phyloP scores from a whole-genome alignment of 2,329 filamentous ascomycete genomes.

The Neobulgaria alba region DNA sequence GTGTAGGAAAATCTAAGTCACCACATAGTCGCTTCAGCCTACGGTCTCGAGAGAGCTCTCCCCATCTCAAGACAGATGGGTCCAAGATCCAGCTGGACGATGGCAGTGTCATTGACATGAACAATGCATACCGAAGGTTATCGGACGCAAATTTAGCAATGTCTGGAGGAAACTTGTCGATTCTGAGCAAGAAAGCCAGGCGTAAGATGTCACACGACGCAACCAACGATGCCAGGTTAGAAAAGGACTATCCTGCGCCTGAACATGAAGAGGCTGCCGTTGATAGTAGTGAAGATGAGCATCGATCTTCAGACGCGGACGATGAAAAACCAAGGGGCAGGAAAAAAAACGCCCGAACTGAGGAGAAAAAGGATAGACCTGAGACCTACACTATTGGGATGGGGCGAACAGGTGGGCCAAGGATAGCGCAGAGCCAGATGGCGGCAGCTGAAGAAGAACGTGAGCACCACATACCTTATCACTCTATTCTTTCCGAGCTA shows the following conservation, averaged over 20 bases:
- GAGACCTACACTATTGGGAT: conserved; percentile 28
- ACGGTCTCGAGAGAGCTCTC: conserved; percentile 25
- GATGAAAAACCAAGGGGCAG: conserved; percentile 57
- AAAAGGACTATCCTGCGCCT: conserved; percentile 24
- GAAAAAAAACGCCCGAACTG: conserved; percentile 37
- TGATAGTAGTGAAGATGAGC: conserved; percentile 30
- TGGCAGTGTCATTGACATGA: conserved; percentile 56
- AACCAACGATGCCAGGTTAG: conserved; percentile 12
- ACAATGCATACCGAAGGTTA: conserved; percentile 59
- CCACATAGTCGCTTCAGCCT: conserved; percentile 24
- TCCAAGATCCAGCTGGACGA: conserved; percentile 45
- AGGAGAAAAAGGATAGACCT: conserved; percentile 22
- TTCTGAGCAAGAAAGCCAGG: conserved; percentile 25
- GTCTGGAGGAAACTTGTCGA: conserved; percentile 53
- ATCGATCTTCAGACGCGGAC: conserved; percentile 41
- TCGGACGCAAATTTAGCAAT: conserved; percentile 62
- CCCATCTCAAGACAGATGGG: conserved; percentile 24
- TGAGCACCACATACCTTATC: conserved; percentile 36
- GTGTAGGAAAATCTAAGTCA: conserved; percentile 23
- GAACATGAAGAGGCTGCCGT: conserved; percentile 22
- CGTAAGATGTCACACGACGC: no score
- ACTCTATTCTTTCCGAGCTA: not conserved
- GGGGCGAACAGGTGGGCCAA: conserved; percentile 32
- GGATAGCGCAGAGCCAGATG: conserved; percentile 51
- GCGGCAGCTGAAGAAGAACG: conserved; percentile 73